Evolutionary conservation across 352 stramenopile species (phyloP).

Genomic region (Sclerospora graminicola): DNA sequence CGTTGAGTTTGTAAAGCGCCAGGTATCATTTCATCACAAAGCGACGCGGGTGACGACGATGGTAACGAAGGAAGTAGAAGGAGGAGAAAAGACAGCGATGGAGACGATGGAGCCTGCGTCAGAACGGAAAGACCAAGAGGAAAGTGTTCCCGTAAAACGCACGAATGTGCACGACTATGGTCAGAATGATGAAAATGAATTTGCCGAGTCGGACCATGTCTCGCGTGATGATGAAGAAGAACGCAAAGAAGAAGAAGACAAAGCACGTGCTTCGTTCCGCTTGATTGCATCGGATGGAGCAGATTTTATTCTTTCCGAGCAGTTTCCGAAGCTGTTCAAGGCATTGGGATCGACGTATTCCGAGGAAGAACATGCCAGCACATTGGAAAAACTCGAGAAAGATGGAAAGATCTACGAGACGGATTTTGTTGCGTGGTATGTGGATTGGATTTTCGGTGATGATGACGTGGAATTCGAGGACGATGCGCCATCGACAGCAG

Average conservation of each 20-base stretch:
- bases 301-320: constrained; percentile 21
- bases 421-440: constrained; percentile 53
- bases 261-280: constrained; percentile 28
- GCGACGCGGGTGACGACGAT: constrained; percentile 6
- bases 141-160: constrained; percentile 1
- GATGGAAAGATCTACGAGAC: constrained; percentile 37
- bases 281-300: constrained; percentile 19
- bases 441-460: constrained; percentile 47
- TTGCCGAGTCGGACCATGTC: constrained; percentile 34
- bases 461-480: constrained; percentile 33
- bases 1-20: constrained; percentile 29
- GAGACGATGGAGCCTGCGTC: background rate
- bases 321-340: constrained; percentile 53
- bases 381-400: constrained; percentile 28
- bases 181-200: constrained; percentile 52
- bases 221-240: constrained; percentile 55
- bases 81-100: background rate
- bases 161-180: constrained; percentile 29
- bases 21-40: constrained; percentile 16
- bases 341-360: constrained; percentile 42
- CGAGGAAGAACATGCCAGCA: constrained; percentile 37
- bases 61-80: constrained; percentile 1
- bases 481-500: constrained; percentile 1
- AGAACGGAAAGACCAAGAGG: background rate
- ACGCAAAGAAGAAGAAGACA: constrained; percentile 49